Percentiles rank a stretch among this genome's conserved stretches.
Evolutionary conservation across 257 asterid species (phyloP).

Genomic region (Sherardia arvensis): DNA sequence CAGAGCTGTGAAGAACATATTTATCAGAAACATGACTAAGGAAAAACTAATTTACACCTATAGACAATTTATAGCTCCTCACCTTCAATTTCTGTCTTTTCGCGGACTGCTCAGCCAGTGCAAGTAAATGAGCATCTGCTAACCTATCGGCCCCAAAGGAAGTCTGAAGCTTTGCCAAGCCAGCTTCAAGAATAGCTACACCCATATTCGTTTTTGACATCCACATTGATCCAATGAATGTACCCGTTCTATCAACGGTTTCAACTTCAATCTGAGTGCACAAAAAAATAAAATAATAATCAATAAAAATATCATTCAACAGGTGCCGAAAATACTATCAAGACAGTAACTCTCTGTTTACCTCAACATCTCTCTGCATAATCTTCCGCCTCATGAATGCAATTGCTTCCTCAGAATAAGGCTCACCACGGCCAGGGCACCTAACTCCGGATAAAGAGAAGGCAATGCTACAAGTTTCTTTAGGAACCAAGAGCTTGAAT

Average conservation of each 20-base stretch:
- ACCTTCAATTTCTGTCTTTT: slow-evolving; percentile 92
- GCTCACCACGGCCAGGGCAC: slow-evolving; percentile 95
- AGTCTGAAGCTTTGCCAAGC: slow-evolving; percentile 82
- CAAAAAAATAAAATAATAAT: slow-evolving; percentile 6
- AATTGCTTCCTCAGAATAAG: slow-evolving; percentile 89
- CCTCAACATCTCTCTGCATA: slow-evolving; percentile 99
- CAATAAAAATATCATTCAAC: slow-evolving; percentile 8
- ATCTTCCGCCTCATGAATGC: slow-evolving; percentile 94
- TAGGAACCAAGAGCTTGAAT: slow-evolving; percentile 70
- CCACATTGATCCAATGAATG: slow-evolving; percentile 93
- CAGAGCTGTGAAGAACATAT: slow-evolving; percentile 17
- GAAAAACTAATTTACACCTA: not conserved
- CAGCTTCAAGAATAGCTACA: slow-evolving; percentile 77
- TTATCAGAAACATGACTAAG: not conserved
- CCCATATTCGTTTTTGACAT: slow-evolving; percentile 72
- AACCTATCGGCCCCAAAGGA: slow-evolving; percentile 77
- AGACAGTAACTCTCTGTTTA: slow-evolving; percentile 15
- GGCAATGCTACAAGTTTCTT: slow-evolving; percentile 92
- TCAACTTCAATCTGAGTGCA: slow-evolving; percentile 73
- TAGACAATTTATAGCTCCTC: slow-evolving; percentile 8
- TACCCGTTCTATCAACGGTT: slow-evolving; percentile 93
- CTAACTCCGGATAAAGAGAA: slow-evolving; percentile 92
- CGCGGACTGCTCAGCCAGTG: slow-evolving; percentile 89
- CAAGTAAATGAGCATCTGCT: slow-evolving; percentile 77
- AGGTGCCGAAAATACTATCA: not conserved